A percentile compares a stretch with the other conserved stretches of the same genome.
These are phyloP conservation scores for Cladosporium austrohemisphaericum DNA, from an alignment of 2,329 filamentous ascomycete species.

Conservation along the genomic window DNA sequence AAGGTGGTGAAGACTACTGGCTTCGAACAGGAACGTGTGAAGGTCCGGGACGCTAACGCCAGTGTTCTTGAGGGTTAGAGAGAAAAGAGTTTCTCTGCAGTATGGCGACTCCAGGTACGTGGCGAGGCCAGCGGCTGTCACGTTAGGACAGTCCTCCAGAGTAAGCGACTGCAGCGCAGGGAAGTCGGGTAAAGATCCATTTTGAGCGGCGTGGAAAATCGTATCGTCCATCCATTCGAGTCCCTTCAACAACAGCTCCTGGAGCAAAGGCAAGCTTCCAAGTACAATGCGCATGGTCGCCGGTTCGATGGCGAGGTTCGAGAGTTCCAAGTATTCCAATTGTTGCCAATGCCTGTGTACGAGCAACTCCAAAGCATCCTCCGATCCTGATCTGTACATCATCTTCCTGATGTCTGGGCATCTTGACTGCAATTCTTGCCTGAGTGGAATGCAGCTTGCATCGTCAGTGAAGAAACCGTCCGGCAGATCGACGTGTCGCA, in stretches of 20 bases:
- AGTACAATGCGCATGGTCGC: slow-evolving; percentile 67
- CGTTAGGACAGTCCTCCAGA: slow-evolving; percentile 64
- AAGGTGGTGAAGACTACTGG: slow-evolving; percentile 57
- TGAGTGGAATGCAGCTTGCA: slow-evolving; percentile 66
- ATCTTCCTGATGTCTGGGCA: slow-evolving; percentile 86
- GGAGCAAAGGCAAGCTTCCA: slow-evolving; percentile 61
- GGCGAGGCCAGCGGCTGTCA: slow-evolving; percentile 69
- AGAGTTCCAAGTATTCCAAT: slow-evolving; percentile 70
- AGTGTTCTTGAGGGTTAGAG: slow-evolving; percentile 68
- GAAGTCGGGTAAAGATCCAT: slow-evolving; percentile 61
- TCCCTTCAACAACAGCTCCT: slow-evolving; percentile 70
- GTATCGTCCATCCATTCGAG: slow-evolving; percentile 70
- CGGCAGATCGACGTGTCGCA: slow-evolving; percentile 86
- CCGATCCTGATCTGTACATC: slow-evolving; percentile 75
- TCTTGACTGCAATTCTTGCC: slow-evolving; percentile 77
- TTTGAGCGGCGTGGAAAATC: slow-evolving; percentile 63
- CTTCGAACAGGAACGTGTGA: slow-evolving; percentile 58
- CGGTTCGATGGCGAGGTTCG: slow-evolving; percentile 65
- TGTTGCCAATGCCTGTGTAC: slow-evolving; percentile 64
- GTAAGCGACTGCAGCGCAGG: slow-evolving; percentile 71
- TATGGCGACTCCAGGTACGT: slow-evolving; percentile 62
- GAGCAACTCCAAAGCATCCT: slow-evolving; percentile 70
- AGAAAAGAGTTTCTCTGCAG: slow-evolving; percentile 58
- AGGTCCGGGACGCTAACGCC: slow-evolving; percentile 62
- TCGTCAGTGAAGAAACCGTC: slow-evolving; percentile 85